Percentiles rank a stretch among this genome's conserved stretches.
These are phyloP conservation scores for Chytriomyces sp. DNA, from an alignment of 192 early-diverging fungal genomes.

Conservation along the genomic window DNA sequence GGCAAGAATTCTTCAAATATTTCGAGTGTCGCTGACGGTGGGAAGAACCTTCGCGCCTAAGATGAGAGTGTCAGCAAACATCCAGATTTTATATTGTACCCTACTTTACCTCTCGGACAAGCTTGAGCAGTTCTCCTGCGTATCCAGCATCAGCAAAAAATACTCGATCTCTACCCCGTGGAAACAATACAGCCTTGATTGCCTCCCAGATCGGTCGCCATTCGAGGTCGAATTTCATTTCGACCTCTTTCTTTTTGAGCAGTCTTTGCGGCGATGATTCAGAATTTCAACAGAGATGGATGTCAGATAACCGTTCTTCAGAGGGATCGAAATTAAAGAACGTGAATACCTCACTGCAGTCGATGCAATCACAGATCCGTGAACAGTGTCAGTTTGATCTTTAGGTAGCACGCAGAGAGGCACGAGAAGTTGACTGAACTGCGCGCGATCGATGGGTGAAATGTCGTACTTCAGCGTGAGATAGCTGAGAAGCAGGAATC, in stretches of 20 bases:
- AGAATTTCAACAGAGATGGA: no score
- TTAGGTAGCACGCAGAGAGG: slow-evolving; percentile 65
- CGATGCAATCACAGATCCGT: slow-evolving; percentile 65
- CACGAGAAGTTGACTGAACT: slow-evolving; percentile 63
- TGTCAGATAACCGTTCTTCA: no score
- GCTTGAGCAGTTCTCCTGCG: slow-evolving; percentile 36
- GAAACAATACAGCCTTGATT: slow-evolving; percentile 58
- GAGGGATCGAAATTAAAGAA: no score
- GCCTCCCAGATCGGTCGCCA: slow-evolving; percentile 77
- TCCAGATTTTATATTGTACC: slow-evolving; percentile 33
- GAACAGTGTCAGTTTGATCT: slow-evolving; percentile 65
- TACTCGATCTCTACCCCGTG: slow-evolving; percentile 67
- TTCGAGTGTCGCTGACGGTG: slow-evolving; percentile 61
- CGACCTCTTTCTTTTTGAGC: slow-evolving; percentile 52
- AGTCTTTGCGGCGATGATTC: no score
- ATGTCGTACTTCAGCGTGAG: slow-evolving; percentile 66
- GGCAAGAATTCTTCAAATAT: slow-evolving; percentile 82
- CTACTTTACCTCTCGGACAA: slow-evolving; percentile 17
- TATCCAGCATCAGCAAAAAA: slow-evolving; percentile 57
- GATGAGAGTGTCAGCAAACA: not conserved
- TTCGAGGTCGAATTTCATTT: slow-evolving; percentile 65
- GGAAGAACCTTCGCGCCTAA: slow-evolving; percentile 60
- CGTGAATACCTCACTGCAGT: slow-evolving; percentile 61
- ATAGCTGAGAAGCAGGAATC: slow-evolving; percentile 61
- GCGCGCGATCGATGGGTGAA: slow-evolving; percentile 55